Percentiles rank a stretch among this genome's conserved stretches.
Conservation (phyloP, 331 rosid genomes). For the Malus hybrid region DNA sequence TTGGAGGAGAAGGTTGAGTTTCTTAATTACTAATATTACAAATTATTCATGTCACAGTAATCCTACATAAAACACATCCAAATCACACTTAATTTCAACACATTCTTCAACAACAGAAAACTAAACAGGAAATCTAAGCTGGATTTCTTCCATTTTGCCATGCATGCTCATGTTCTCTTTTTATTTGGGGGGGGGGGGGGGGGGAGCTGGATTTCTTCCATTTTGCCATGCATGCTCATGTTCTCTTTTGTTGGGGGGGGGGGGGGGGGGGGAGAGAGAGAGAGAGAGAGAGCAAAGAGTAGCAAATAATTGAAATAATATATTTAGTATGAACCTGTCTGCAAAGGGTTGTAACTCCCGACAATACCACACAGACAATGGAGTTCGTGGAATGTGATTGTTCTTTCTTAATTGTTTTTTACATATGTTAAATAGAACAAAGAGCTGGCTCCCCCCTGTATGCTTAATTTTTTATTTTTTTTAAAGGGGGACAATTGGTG, state of each 20-base stretch:
- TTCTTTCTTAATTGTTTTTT: neutral
- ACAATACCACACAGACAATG: conserved; percentile 1
- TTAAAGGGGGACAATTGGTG: no score
- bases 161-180: no score
- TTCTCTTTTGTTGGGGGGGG: no score
- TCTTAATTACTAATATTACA: neutral
- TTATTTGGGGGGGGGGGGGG: no score
- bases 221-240: no score
- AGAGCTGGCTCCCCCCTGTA: neutral
- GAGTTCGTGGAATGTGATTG: conserved; percentile 13
- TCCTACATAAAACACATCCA: neutral
- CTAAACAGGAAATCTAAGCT: neutral
- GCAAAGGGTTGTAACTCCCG: neutral
- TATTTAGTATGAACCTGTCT: neutral
- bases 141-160: neutral
- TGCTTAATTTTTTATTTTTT: no score
- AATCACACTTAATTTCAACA: neutral
- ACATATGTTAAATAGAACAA: neutral
- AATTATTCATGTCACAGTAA: neutral
- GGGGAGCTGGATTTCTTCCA: neutral
- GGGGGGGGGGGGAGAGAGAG: no score
- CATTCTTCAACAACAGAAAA: neutral
- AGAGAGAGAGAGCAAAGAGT: no score
- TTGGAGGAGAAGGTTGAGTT: neutral
- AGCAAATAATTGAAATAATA: neutral